A percentile compares a stretch with the other conserved stretches of the same genome.
phyloP scores from a whole-genome alignment of 1,139 yeast genomes.

The Groenewaldozyma sp. region DNA sequence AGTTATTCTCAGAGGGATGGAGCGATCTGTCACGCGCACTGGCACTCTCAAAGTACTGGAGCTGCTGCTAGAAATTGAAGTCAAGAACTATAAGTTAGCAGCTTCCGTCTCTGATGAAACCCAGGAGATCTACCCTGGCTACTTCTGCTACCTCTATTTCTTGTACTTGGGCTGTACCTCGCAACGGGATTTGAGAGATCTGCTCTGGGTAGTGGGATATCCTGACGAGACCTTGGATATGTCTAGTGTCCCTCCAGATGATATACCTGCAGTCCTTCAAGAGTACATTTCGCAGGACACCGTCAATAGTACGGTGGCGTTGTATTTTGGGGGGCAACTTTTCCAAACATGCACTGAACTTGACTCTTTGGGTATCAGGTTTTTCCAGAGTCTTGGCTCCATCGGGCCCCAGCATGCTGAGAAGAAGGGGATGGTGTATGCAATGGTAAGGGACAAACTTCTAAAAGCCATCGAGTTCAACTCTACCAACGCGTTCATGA shows the following conservation, averaged over 20 bases:
- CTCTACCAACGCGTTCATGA: conserved; percentile 14
- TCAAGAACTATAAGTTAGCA: conserved; percentile 28
- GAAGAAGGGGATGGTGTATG: conserved; percentile 20
- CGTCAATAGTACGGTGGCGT: conserved; percentile 36
- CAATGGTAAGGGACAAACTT: conserved; percentile 18
- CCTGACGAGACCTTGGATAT: conserved; percentile 28
- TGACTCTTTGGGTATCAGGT: conserved; percentile 45
- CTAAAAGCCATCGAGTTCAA: conserved; percentile 17
- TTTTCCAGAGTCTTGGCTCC: conserved; percentile 41
- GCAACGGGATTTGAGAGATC: conserved; percentile 39
- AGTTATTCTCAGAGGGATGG: conserved; percentile 52
- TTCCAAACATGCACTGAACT: conserved; percentile 44
- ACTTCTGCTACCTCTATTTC: conserved; percentile 43
- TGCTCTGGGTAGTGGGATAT: conserved; percentile 41
- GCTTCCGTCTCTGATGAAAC: not conserved
- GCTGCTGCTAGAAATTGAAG: conserved; percentile 41
- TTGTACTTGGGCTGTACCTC: conserved; percentile 44
- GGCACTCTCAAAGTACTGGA: conserved; percentile 46
- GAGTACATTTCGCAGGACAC: conserved; percentile 41
- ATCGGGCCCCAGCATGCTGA: conserved; percentile 26
- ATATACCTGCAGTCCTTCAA: conserved; percentile 41
- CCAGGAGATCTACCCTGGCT: conserved; percentile 15
- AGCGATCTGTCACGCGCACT: conserved; percentile 52
- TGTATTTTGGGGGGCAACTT: conserved; percentile 45
- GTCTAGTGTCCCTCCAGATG: conserved; percentile 28